Conservation (phyloP, 768 basidiomycete species). For the Tulasnella sp. region DNA sequence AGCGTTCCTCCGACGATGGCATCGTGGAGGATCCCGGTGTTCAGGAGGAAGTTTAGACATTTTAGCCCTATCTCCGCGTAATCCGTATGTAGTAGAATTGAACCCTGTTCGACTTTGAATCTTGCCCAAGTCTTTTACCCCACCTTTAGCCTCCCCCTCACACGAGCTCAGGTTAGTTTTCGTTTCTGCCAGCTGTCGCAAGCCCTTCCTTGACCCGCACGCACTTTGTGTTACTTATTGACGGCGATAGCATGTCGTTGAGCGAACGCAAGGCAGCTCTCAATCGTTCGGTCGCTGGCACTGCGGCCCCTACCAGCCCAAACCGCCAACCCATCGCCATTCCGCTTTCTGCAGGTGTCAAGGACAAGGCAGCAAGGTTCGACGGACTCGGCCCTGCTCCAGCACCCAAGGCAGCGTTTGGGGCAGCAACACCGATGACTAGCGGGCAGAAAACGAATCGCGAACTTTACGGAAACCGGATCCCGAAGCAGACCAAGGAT, state of each 20-base stretch:
- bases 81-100: not conserved
- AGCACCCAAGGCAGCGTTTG: slow-evolving; percentile 22
- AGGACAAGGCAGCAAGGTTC: slow-evolving; percentile 18
- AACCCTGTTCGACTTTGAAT: not conserved
- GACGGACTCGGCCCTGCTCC: slow-evolving; percentile 20
- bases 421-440: slow-evolving; percentile 21
- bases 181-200: not conserved
- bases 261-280: slow-evolving; percentile 19
- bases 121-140: not conserved
- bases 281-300: not conserved
- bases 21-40: not conserved
- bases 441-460: slow-evolving; percentile 13
- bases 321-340: not conserved
- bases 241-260: slow-evolving; percentile 4
- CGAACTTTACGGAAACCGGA: slow-evolving; percentile 24
- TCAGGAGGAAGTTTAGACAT: not conserved
- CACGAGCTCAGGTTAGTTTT: not conserved
- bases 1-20: not conserved
- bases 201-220: not conserved
- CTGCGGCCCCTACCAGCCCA: not conserved
- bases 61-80: not conserved
- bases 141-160: not conserved
- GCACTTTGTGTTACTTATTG: not conserved
- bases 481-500: slow-evolving; percentile 14
- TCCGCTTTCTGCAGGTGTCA: slow-evolving; percentile 2